A percentile compares a stretch with the other conserved stretches of the same genome.
Evolutionary conservation across 768 basidiomycete species (phyloP).

Genomic region (Hericium alpestre): DNA sequence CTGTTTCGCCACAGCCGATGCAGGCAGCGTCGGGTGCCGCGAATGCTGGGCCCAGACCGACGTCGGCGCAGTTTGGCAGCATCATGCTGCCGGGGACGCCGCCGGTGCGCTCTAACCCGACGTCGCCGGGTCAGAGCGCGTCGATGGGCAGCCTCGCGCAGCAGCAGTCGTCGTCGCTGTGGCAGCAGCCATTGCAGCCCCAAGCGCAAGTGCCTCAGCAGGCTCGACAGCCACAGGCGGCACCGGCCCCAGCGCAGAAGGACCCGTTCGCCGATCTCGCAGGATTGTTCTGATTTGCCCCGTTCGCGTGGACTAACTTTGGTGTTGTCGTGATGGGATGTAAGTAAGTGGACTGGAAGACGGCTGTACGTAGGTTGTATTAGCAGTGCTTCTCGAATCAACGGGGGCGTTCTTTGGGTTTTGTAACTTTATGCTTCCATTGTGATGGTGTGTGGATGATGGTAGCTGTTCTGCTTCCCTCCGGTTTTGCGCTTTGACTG

Average conservation of each 20-base stretch:
- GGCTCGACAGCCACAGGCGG: constrained; percentile 13
- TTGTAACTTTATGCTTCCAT: background rate
- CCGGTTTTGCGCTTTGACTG: background rate
- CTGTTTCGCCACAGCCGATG: constrained; percentile 2
- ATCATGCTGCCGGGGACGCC: constrained; percentile 14
- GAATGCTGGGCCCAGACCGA: background rate
- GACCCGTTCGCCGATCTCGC: constrained; percentile 82
- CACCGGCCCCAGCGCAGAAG: constrained; percentile 29
- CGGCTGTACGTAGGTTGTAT: background rate
- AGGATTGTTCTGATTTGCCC: constrained; percentile 48
- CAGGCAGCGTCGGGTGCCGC: too few relatives aligned
- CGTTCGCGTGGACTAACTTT: background rate
- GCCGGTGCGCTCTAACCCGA: constrained; percentile 6
- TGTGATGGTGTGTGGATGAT: background rate
- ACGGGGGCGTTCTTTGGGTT: background rate
- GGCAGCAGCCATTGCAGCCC: constrained; percentile 8
- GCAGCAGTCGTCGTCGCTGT: constrained; percentile 6
- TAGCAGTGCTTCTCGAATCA: background rate
- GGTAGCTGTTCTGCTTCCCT: background rate
- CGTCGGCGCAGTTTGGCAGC: constrained; percentile 7
- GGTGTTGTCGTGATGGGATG: background rate
- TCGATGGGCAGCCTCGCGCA: background rate
- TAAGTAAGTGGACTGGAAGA: background rate
- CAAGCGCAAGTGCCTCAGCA: constrained; percentile 1
- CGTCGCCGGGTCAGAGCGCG: background rate